A percentile compares a stretch with the other conserved stretches of the same genome.
phyloP scores from a whole-genome alignment of 352 stramenopile genomes.

The Globisporangium sylvaticum region DNA sequence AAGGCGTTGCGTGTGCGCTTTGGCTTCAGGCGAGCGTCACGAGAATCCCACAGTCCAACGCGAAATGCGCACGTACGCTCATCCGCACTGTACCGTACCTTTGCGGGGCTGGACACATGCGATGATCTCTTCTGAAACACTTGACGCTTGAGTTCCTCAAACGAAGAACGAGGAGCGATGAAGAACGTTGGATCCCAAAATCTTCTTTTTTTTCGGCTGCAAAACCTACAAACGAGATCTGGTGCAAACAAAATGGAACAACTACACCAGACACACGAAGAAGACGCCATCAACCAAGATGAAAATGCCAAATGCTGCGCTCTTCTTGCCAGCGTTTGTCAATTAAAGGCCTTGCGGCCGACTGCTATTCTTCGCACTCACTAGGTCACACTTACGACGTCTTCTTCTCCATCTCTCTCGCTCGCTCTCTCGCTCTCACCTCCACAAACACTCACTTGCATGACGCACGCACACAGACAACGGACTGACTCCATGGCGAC shows the following conservation, averaged over 20 bases:
- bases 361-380: background rate
- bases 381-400: background rate
- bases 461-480: slow-evolving; percentile 1
- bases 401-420: background rate
- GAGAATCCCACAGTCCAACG: background rate
- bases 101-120: too few species aligned
- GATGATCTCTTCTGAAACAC: too few species aligned
- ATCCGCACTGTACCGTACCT: background rate
- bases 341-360: background rate
- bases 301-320: background rate
- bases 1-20: too few species aligned
- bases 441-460: background rate
- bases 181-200: background rate
- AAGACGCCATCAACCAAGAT: too few species aligned
- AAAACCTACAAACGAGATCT: background rate
- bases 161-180: too few species aligned
- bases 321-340: background rate
- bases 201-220: background rate
- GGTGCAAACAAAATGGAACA: background rate
- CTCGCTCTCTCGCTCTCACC: background rate
- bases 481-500: background rate
- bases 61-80: background rate
- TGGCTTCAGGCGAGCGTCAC: background rate
- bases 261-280: background rate
- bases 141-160: too few species aligned